Conservation (phyloP, 306 rosid species). For the Lathyrus sativus region DNA sequence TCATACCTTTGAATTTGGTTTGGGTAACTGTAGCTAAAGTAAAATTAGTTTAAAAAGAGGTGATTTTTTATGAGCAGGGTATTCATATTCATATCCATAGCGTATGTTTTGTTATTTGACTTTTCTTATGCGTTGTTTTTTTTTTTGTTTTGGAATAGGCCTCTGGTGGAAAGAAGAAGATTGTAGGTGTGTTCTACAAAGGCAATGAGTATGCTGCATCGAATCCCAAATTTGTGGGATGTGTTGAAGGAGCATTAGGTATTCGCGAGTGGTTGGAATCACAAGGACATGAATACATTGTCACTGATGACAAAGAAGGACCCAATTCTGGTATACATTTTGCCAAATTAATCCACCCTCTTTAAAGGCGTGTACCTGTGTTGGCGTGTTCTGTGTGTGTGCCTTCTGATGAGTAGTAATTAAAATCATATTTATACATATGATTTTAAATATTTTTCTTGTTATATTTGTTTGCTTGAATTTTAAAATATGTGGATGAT, state of each 20-base stretch:
- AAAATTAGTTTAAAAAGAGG: too few relatives aligned
- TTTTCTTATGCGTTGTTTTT: background rate
- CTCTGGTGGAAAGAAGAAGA: conserved; percentile 69
- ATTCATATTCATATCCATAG: too few relatives aligned
- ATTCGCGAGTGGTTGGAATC: conserved; percentile 93
- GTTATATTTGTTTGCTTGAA: background rate
- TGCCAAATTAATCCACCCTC: background rate
- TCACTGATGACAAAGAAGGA: conserved; percentile 96
- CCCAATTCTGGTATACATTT: conserved; percentile 62
- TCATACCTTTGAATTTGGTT: too few relatives aligned
- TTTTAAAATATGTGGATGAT: background rate
- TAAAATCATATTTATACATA: background rate
- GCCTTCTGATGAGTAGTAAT: background rate
- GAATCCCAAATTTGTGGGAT: conserved; percentile 93
- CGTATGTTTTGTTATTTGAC: background rate
- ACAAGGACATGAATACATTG: conserved; percentile 84
- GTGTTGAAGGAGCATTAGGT: conserved; percentile 84
- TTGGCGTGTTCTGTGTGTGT: background rate
- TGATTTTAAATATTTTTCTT: too few relatives aligned
- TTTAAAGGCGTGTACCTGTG: background rate
- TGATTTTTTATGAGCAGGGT: background rate
- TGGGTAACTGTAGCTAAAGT: too few relatives aligned
- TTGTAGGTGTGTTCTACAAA: conserved; percentile 94
- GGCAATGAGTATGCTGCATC: conserved; percentile 74
- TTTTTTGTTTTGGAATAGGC: conserved; percentile 13